Evolutionary conservation across 352 stramenopile species (phyloP), one percentile per base, ranked within the genome.

Genomic region (Plasmopara halstedii): DNA sequence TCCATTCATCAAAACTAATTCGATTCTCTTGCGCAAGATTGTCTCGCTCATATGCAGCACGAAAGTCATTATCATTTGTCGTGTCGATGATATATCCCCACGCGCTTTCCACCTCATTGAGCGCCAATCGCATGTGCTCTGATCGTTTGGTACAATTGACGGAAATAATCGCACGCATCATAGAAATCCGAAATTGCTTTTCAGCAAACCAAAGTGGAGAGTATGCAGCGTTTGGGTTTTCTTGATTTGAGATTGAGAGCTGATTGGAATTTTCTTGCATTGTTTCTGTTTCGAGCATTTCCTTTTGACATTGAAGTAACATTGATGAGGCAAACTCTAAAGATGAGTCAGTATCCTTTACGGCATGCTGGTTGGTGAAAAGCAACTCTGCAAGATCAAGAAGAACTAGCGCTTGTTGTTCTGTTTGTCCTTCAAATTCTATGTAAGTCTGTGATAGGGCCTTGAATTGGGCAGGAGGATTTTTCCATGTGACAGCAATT

Each of bases 361-460:
- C 36, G 0, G 78, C 62, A 23, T 89, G 69, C 3, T 76, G 68
- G 29, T 86, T 84, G 1, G 80, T 78, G 43, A 78, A 74, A 18
- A 94, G 46, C 83, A 83, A 96, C 50, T 96, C 85, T 4, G 74
- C 83, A 38, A 95, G 74, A 32, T 95, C 83, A 0, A 95, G 47
- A 14, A 94, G 48, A 18, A 85, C 48, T 13, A 84, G 34, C 7
- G 72, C 53, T 38, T 85, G 72, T 37, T 86, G 67, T 52, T 95
- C 83, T 13, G 62, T 33, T 20, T 62, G 67, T 10, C 63, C 75
- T 5, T 76, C 65, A 3, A 96, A 52, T 27, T 75, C 64, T 11
- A 73, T 61, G 22, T 88, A 66, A 1, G 85, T 83, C 4, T 57
- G 64, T 2, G 64, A 61, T 0, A 89, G 43, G 4, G 67, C 57